Percentiles rank a stretch among this genome's conserved stretches.
phyloP scores from a whole-genome alignment of 805 yeast species.

The Scheffersomyces amazonensis region DNA sequence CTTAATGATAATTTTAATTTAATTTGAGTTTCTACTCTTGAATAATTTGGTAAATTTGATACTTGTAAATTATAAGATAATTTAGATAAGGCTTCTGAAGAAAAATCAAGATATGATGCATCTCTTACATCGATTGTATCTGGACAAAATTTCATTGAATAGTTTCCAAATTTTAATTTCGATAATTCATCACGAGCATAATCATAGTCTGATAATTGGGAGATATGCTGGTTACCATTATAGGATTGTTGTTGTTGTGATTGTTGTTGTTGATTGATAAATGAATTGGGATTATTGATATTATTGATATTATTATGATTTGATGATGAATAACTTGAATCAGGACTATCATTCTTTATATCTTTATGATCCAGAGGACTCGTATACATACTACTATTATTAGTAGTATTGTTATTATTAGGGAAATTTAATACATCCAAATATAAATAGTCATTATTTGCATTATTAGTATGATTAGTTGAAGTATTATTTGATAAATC shows the following conservation, averaged over 20 bases:
- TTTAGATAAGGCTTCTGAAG: slow-evolving; percentile 28
- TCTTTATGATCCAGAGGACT: background rate
- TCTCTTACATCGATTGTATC: slow-evolving; percentile 26
- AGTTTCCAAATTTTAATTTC: slow-evolving; percentile 52
- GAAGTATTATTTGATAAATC: background rate
- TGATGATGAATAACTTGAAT: background rate
- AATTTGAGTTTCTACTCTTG: slow-evolving; percentile 95
- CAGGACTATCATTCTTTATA: slow-evolving; percentile 15
- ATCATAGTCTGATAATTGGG: slow-evolving; percentile 24
- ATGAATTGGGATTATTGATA: slow-evolving; percentile 4
- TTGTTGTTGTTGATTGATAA: slow-evolving; percentile 1
- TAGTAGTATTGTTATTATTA: slow-evolving; percentile 1
- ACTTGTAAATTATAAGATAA: slow-evolving; percentile 53
- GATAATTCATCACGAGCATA: slow-evolving; percentile 46
- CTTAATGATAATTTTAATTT: slow-evolving; percentile 65
- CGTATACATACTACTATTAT: background rate
- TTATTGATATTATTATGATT: background rate
- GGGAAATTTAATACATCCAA: slow-evolving; percentile 11
- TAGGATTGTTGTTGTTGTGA: background rate
- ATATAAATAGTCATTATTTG: slow-evolving; percentile 18
- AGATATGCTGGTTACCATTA: slow-evolving; percentile 1
- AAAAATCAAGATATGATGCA: slow-evolving; percentile 35
- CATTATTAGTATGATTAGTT: background rate
- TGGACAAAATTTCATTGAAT: slow-evolving; percentile 35
- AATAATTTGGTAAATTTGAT: slow-evolving; percentile 67